A percentile compares a stretch with the other conserved stretches of the same genome.
These are phyloP conservation scores for Prunus armeniaca DNA, from an alignment of 306 rosid species.

Conservation along the genomic window DNA sequence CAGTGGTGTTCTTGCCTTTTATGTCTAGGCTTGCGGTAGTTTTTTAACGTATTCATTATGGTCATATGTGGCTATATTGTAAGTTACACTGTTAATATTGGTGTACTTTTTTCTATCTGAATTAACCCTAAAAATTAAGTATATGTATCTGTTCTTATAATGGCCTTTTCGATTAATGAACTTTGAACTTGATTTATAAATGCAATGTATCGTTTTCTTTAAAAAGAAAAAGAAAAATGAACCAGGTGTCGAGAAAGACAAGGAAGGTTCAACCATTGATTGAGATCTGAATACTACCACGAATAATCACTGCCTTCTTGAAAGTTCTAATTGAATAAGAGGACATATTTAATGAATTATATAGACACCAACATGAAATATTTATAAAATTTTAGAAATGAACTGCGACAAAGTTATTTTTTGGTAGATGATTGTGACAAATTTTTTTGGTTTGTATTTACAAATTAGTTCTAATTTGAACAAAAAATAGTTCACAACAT, in stretches of 20 bases:
- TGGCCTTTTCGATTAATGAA: no score
- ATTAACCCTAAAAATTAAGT: no score
- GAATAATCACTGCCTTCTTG: not conserved
- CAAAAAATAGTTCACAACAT: no score
- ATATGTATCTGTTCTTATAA: no score
- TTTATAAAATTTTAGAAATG: not conserved
- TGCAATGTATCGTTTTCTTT: no score
- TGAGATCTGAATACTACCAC: conserved; percentile 11
- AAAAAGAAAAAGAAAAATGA: not conserved
- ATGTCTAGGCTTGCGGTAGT: no score
- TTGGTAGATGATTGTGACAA: not conserved
- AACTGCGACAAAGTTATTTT: not conserved
- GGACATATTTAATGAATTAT: not conserved
- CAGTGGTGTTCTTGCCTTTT: no score
- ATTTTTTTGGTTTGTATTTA: not conserved
- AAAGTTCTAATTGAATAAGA: not conserved
- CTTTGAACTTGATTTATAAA: no score
- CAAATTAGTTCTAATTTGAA: not conserved
- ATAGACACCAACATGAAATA: not conserved
- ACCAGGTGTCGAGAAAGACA: not conserved
- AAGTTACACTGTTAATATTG: no score
- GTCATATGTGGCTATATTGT: no score
- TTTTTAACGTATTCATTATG: no score
- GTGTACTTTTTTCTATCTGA: accelerated
- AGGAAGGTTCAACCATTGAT: not conserved